Base-by-base conservation (phyloP, 305 asterid species). In the Rubia occidens region DNA sequence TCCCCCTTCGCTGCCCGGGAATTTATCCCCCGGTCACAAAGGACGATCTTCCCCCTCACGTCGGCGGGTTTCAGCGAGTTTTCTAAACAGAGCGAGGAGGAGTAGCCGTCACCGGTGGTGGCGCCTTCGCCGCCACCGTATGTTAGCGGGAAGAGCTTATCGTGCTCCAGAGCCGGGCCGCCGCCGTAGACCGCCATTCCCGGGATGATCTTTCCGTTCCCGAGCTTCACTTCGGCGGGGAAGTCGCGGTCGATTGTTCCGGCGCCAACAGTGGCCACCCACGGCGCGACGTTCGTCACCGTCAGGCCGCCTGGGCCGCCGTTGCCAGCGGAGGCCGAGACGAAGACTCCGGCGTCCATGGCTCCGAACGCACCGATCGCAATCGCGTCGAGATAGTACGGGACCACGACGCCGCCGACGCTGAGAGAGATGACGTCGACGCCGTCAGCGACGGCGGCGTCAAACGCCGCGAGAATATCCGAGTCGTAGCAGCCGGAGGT, bases 221-320 rank as follows among this genome's bases (percentile, higher is more conserved):
- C 96, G 6, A 92, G 93, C 76, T 79, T 82, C 3, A 92, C 89
- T 2, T 81, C 85, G 0, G 98, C 96, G 0, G 98, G 98, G n/a
- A 92, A 92, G 55, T 92, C 93, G 39, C 98, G 77, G 59, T 92
- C 98, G 9, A 91, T 83, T 10, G 91, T 84, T 1, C 96, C 95
- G 0, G 95, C 98, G 0, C 96, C 98, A 29, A 91, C 98, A 0
- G 95, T 89, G 39, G 96, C 85, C 4, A 92, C 88, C 98, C 98
- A 92, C 9, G 96, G 98, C 2, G 96, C 95, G 32, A 92, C 83
- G 61, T 92, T 92, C 0, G 96, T 88, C 4, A 89, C 95, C 1
- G 96, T 88, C 15, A 86, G 74, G 14, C 92, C 95, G 5, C 95
- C 95, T 9, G 98, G 98, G 0, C 98, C 98, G 29, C 92, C 95